A percentile compares a stretch with the other conserved stretches of the same genome.
phyloP scores from a whole-genome alignment of 1,284 basidiomycete species.

The Cerrena zonata region DNA sequence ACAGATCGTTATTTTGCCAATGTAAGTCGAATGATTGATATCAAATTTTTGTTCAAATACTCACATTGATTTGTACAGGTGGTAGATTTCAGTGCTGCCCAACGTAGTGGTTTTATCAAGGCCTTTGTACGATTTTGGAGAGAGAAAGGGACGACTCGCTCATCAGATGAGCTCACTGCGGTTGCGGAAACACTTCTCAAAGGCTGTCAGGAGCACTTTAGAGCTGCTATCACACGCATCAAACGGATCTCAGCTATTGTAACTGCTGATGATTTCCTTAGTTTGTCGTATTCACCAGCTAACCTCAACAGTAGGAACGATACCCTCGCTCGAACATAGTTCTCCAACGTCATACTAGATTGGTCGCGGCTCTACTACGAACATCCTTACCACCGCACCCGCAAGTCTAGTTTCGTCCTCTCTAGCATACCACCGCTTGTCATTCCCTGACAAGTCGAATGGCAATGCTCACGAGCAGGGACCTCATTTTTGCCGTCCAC shows the following conservation, averaged over 20 bases:
- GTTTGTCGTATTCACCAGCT: too few species aligned
- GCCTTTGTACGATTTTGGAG: slow-evolving; percentile 24
- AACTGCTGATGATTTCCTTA: background rate
- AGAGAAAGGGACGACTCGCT: slow-evolving; percentile 7
- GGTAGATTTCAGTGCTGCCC: slow-evolving; percentile 28
- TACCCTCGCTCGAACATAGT: too few species aligned
- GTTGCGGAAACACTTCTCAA: slow-evolving; percentile 18
- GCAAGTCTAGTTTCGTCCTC: too few species aligned
- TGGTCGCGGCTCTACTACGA: too few species aligned
- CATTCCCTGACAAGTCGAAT: too few species aligned
- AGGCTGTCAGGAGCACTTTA: slow-evolving; percentile 28
- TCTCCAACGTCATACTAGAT: too few species aligned
- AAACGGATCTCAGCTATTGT: slow-evolving; percentile 14
- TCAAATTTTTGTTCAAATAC: background rate
- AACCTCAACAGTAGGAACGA: too few species aligned
- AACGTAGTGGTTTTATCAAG: slow-evolving; percentile 23
- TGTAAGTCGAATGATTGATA: slow-evolving; percentile 3
- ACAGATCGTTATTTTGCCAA: slow-evolving; percentile 6
- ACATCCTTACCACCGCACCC: too few species aligned
- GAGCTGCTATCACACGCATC: slow-evolving; percentile 20
- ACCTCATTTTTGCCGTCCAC: too few species aligned
- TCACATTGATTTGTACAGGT: slow-evolving; percentile 18
- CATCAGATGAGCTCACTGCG: slow-evolving; percentile 15
- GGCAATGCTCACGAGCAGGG: too few species aligned
- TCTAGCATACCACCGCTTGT: too few species aligned